Conservation (phyloP, 805 yeast genomes). For the Ogataea philodendri region DNA sequence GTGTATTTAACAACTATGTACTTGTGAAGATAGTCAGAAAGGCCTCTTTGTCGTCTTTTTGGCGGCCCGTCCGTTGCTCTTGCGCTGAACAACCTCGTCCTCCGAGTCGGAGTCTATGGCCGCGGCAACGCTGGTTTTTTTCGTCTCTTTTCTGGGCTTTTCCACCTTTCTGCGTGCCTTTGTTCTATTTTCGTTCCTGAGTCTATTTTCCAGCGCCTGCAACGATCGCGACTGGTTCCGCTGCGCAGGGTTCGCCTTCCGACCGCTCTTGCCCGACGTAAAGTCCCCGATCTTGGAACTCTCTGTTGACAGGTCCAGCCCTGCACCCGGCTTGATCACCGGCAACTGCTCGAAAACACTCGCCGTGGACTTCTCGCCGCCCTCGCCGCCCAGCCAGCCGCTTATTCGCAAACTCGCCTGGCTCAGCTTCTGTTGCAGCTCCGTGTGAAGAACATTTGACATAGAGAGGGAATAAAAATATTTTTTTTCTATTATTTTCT, state of each 20-base stretch:
- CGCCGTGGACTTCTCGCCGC: slow-evolving; percentile 4
- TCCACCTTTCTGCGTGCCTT: slow-evolving; percentile 9
- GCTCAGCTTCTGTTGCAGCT: slow-evolving; percentile 43
- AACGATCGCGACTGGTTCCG: slow-evolving; percentile 21
- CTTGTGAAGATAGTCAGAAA: slow-evolving; percentile 15
- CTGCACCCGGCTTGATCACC: slow-evolving; percentile 32
- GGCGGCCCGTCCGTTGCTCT: slow-evolving; percentile 6
- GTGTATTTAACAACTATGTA: neutral
- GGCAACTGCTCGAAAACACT: slow-evolving; percentile 22
- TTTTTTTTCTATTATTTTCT: neutral
- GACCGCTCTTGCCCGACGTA: slow-evolving; percentile 16
- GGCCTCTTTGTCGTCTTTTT: slow-evolving; percentile 21
- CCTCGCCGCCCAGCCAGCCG: slow-evolving; percentile 37
- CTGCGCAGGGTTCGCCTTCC: slow-evolving; percentile 10
- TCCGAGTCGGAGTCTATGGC: slow-evolving; percentile 17
- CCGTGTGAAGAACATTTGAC: slow-evolving; percentile 37
- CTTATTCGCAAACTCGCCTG: slow-evolving; percentile 36
- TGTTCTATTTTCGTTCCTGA: slow-evolving; percentile 26
- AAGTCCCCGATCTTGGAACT: slow-evolving; percentile 23
- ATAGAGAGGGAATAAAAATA: no score
- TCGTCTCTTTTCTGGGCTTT: slow-evolving; percentile 1
- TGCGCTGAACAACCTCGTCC: slow-evolving; percentile 22
- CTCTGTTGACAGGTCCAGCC: slow-evolving; percentile 19
- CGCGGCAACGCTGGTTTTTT: slow-evolving; percentile 1
- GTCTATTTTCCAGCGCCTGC: slow-evolving; percentile 28